Evolutionary conservation across 176 grass and related monocot genomes (phyloP), one percentile per base, ranked within the genome.

Genomic region (Oryza longistaminata): DNA sequence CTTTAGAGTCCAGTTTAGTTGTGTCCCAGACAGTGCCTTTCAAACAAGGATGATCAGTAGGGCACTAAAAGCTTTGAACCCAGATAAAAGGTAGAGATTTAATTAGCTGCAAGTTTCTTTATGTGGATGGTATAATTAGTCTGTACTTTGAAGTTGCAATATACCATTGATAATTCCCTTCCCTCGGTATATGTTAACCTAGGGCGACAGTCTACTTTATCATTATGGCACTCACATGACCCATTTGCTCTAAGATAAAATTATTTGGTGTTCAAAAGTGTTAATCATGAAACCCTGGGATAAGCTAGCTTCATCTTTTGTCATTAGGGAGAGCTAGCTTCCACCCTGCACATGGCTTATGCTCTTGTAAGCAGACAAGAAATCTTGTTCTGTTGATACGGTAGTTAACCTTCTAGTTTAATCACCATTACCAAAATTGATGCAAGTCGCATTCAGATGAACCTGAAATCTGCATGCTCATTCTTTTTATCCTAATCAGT

Each of bases 201-300:
- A 62, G 75, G 26, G 64, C 34, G 50, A 62, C 45, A 27, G 75
- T 75, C 70, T 70, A 79, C 76, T 85, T 91, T 85, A 81, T 84
- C 81, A 85, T 88, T 85, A 91, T 91, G 71, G 81, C 52, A 71
- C 64, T 76, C 89, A 85, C 89, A 91, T 91, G 89, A 76, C 65
- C 64, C 89, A 66, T 87, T 86, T 88, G 42, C 19, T 7, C 76
- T 83, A 83, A 81, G 43, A 81, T 88, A 76, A 55, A 77, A 35
- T 83, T 15, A 86, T 67, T 80, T 81, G 76, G 55, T 76, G 81
- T 91, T 91, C 81, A 84, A 83, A 91, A 82, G 81, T 85, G 61
- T 74, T 88, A 75, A 93, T 88, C 83, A 74, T 88, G 71, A 88
- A 74, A 85, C 69, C 70, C 69, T 70, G 43, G 78, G 82, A 81